Evolutionary conservation across 257 asterid species (phyloP), one percentile per base, ranked within the genome.

Genomic region (Primulina huaijiensis): DNA sequence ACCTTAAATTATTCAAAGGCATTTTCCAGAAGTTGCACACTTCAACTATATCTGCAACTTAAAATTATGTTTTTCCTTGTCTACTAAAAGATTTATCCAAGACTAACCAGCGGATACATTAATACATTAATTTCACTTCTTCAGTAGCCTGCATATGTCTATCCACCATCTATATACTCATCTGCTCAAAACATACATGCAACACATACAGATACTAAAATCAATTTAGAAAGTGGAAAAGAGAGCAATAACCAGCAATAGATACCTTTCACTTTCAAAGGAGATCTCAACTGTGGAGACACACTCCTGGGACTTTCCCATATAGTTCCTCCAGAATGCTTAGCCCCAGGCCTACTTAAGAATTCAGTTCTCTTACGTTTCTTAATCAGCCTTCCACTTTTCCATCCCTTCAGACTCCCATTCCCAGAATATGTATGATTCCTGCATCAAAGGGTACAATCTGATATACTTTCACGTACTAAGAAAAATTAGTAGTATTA

Each of bases 301-400:
- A 85, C 64, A 50, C 78, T 68, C 69, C 71, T 81, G 53, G 80
- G 78, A 77, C 70, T 80, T 79, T 65, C 81, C 90, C 82, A 71
- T 35, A 78, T 60, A 67, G 74, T 59, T 75, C 85, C 85, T 59
- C 64, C 82, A 61, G 80, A 59, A 34, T 79, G 75, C 57, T 20
- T 67, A 74, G 75, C 69, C 68, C 85, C 73, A 31, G 90, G 75
- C 79, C 88, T 81, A 57, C 89, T 81, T 59, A 84, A 75, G 84
- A 92, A 92, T 70, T 92, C 97, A 58, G 95, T 79, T 38, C 82
- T 88, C 74, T 79, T 85, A 66, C 31, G 72, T 23, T 63, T 77
- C 78, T 55, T 68, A 58, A 70, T 74, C 64, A 65, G 67, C 71
- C 78, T 80, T 70, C 19, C 70, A 70, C 78, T 64, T 58, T 78